Conservation (phyloP, 257 asterid genomes). For the Henckelia pumila region DNA sequence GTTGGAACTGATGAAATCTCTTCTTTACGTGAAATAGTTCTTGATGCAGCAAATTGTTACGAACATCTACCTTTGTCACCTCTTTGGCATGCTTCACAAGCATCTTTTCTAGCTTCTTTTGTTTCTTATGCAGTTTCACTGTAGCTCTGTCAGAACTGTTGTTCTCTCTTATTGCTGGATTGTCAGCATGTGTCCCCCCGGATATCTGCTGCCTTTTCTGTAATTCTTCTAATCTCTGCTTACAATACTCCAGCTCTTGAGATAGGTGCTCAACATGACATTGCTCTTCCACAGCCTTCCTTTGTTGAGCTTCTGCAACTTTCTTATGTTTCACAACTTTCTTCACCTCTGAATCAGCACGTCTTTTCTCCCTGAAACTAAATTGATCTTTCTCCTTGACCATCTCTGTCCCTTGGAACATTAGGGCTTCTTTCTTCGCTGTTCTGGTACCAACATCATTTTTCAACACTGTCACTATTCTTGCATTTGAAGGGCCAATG, state of each 20-base stretch:
- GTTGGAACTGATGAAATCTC: conserved; percentile 45
- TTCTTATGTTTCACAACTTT: conserved; percentile 57
- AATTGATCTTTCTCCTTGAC: conserved; percentile 41
- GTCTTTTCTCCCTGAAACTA: conserved; percentile 39
- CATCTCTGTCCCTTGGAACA: conserved; percentile 34
- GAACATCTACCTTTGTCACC: conserved; percentile 55
- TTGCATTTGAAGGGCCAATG: conserved; percentile 23
- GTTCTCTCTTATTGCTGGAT: conserved; percentile 29
- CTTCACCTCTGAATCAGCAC: conserved; percentile 50
- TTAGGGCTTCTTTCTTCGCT: conserved; percentile 28
- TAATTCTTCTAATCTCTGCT: conserved; percentile 49
- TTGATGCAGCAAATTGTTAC: conserved; percentile 49
- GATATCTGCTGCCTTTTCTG: conserved; percentile 54
- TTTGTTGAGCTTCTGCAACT: conserved; percentile 50
- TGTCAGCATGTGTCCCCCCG: conserved; percentile 27
- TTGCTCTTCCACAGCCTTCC: conserved; percentile 48
- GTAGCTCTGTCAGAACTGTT: conserved; percentile 44
- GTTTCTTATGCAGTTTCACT: conserved; percentile 50
- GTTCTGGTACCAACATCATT: conserved; percentile 28
- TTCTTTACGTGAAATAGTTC: conserved; percentile 57
- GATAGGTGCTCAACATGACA: conserved; percentile 51
- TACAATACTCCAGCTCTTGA: conserved; percentile 49
- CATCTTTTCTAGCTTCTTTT: conserved; percentile 66
- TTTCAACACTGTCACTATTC: conserved; percentile 21
- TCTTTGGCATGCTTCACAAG: conserved; percentile 67